Conservation (phyloP, 1,284 basidiomycete species). For the Uromyces viciae-fabae region DNA sequence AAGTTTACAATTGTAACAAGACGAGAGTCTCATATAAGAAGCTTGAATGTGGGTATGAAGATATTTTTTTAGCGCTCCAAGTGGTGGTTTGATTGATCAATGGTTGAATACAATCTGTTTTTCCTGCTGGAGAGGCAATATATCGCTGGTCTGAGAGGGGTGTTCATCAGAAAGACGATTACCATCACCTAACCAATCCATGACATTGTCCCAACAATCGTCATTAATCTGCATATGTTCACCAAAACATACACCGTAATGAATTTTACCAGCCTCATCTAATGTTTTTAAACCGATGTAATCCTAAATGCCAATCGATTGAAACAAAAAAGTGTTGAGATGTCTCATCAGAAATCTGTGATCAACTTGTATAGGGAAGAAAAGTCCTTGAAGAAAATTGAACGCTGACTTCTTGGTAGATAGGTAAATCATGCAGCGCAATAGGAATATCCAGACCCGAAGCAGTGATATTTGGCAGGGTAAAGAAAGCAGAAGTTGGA, state of each 20-base stretch:
- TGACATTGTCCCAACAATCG: slow-evolving; percentile 25
- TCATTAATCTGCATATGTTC: slow-evolving; percentile 36
- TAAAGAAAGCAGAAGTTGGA: slow-evolving; percentile 35
- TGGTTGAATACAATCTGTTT: too few species aligned
- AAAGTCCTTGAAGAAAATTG: background rate
- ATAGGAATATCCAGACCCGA: slow-evolving; percentile 13
- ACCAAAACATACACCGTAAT: slow-evolving; percentile 35
- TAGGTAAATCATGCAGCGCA: slow-evolving; percentile 18
- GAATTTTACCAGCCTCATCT: slow-evolving; percentile 29
- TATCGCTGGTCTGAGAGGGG: background rate
- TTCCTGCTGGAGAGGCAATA: background rate
- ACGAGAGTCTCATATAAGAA: too few species aligned
- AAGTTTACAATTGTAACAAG: too few species aligned
- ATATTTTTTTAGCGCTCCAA: too few species aligned
- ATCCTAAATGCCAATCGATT: background rate
- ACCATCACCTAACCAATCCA: slow-evolving; percentile 39
- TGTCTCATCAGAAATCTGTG: background rate
- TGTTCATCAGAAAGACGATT: background rate
- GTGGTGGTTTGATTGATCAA: too few species aligned
- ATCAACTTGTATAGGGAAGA: too few species aligned
- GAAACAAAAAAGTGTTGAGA: background rate
- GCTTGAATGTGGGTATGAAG: too few species aligned
- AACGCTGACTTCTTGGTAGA: slow-evolving; percentile 33
- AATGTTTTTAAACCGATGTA: slow-evolving; percentile 35
- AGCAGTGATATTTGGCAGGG: slow-evolving; percentile 17